Evolutionary conservation across 2,329 filamentous ascomycete species (phyloP), one percentile per base, ranked within the genome.

Genomic region (Ascochyta viciae-villosae): DNA sequence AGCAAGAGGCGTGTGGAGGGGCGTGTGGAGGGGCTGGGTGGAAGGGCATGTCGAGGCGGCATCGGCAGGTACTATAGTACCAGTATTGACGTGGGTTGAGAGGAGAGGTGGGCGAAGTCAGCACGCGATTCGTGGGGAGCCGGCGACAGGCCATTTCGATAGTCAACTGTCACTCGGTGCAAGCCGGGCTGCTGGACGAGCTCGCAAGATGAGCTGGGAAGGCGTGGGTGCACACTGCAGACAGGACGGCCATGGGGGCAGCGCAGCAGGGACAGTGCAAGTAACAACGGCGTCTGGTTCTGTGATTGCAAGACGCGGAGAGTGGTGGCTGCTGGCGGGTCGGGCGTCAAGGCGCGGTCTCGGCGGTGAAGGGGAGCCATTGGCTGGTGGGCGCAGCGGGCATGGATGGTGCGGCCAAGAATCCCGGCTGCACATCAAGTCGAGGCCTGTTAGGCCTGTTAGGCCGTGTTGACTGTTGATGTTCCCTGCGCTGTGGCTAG

Each of bases 51-150:
- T 54, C 40, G 52, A 55, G 39, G 41, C 40, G 44, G 46, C 52
- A 44, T 54, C 51, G 45, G 33, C 45, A 42, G 35, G 40, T 40
- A 49, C 43, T 19, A 33, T 19, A 19, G 19, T 19, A 27, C 24
- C 16, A 31, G 52, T 29, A 50, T 50, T 34, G 47, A 42, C 24
- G 10, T 41, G 52, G 35, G 46, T 50, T 33, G 47, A 46, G 47
- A 47, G 38, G 43, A 43, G 53, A 47, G 38, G 37, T 44, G 48
- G 44, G 44, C 33, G 31, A 42, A 47, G 26, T 34, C 24, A 12
- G n/a, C 19, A 37, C 47, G 38, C 48, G 54, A 57, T 52, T 57
- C 54, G 49, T 48, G 39, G 48, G 48, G 43, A 51, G n/a, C 43
- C 53, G 47, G 38, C 24, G 31, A 33, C 16, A 33, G 22, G 39